Evolutionary conservation across 108 stramenopile species (phyloP).

Genomic region (Discostella stelligeroides): DNA sequence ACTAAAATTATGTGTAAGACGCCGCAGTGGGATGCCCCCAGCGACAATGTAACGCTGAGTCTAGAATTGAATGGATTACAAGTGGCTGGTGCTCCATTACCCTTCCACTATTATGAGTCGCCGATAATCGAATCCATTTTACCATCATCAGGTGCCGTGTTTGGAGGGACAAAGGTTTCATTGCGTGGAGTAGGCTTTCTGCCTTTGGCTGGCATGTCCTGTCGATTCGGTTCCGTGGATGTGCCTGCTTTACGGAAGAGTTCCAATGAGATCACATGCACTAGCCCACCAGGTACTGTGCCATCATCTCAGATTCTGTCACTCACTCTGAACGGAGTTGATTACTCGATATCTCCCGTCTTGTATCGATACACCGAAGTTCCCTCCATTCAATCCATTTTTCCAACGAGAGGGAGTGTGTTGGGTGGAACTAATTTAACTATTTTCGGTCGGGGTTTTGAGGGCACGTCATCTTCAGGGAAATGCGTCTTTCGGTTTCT

Average conservation of each 20-base stretch:
- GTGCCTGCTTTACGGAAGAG: slow-evolving; percentile 8
- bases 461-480: slow-evolving; percentile 4
- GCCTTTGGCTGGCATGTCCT: slow-evolving; percentile 8
- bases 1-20: slow-evolving; percentile 3
- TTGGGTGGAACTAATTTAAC: slow-evolving; percentile 9
- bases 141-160: slow-evolving; percentile 12
- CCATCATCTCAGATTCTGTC: slow-evolving; percentile 1
- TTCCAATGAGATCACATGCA: slow-evolving; percentile 3
- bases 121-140: slow-evolving; percentile 12
- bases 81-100: slow-evolving; percentile 6
- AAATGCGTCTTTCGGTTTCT: slow-evolving; percentile 14
- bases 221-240: slow-evolving; percentile 20
- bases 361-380: slow-evolving; percentile 20
- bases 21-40: slow-evolving; percentile 4
- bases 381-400: slow-evolving; percentile 1
- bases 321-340: slow-evolving; percentile 23
- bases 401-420: slow-evolving; percentile 10
- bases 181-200: slow-evolving; percentile 12
- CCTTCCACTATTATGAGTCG: slow-evolving; percentile 15
- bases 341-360: slow-evolving; percentile 2
- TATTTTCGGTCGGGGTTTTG: slow-evolving; percentile 18
- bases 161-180: slow-evolving; percentile 16
- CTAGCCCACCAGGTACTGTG: slow-evolving; percentile 2
- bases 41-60: slow-evolving; percentile 1
- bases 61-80: slow-evolving; percentile 3